A percentile compares a stretch with the other conserved stretches of the same genome.
Conservation (phyloP, 805 yeast genomes). For the Millerozyma miso region DNA sequence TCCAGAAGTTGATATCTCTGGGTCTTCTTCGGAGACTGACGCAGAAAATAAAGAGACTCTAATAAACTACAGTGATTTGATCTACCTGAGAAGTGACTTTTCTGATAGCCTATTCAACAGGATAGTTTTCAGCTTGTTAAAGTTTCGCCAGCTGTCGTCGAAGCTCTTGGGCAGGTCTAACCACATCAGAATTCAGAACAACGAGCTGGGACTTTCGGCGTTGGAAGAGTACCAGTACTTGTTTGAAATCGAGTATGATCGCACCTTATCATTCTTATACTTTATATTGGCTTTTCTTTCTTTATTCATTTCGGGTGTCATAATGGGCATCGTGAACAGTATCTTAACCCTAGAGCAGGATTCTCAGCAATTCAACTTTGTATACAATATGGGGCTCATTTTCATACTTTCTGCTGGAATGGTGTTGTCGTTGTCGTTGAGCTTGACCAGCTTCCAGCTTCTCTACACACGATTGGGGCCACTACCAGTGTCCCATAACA, state of each 20-base stretch:
- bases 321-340: constrained; percentile 35
- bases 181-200: background rate
- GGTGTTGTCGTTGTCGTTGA: constrained; percentile 27
- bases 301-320: constrained; percentile 35
- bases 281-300: constrained; percentile 32
- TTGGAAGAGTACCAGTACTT: constrained; percentile 20
- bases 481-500: constrained; percentile 15
- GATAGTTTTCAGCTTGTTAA: constrained; percentile 12
- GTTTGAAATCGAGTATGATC: constrained; percentile 33
- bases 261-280: constrained; percentile 31
- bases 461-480: constrained; percentile 26
- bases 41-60: background rate
- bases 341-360: constrained; percentile 20
- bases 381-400: constrained; percentile 31
- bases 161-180: constrained; percentile 9
- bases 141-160: background rate
- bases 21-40: background rate
- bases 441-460: constrained; percentile 33
- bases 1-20: background rate
- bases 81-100: background rate
- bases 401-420: constrained; percentile 28
- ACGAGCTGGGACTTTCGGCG: constrained; percentile 10
- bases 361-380: constrained; percentile 19
- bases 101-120: constrained; percentile 12
- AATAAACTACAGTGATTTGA: background rate